Percentiles rank a stretch among this genome's conserved stretches.
Evolutionary conservation across 331 rosid genomes (phyloP).

Genomic region (Malus hybrid): DNA sequence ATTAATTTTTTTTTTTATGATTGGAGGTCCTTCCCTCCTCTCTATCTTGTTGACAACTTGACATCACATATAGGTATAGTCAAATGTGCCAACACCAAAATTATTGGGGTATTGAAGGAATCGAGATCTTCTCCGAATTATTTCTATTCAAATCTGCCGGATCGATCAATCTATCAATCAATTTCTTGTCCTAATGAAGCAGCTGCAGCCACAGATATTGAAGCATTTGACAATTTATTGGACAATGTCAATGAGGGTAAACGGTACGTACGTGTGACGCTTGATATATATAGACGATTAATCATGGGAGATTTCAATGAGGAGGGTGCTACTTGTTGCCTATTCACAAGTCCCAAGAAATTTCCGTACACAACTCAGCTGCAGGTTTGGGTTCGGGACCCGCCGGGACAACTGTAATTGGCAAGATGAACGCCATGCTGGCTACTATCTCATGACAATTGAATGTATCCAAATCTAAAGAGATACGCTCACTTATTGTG

Average conservation of each 20-base stretch:
- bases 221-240: neutral
- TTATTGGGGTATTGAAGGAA: neutral
- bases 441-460: slow-evolving; percentile 1
- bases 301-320: neutral
- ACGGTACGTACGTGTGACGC: neutral
- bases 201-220: neutral
- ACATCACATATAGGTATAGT: neutral
- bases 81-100: neutral
- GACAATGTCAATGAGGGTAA: neutral
- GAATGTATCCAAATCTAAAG: slow-evolving; percentile 3
- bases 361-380: slow-evolving; percentile 12
- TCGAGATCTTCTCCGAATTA: neutral
- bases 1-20: neutral
- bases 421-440: slow-evolving; percentile 8
- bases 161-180: too few species aligned
- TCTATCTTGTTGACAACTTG: neutral
- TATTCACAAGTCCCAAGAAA: neutral
- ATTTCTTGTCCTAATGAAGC: neutral
- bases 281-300: neutral
- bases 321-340: neutral
- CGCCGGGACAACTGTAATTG: slow-evolving; percentile 24
- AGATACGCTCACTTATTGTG: neutral
- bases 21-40: neutral
- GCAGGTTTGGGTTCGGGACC: slow-evolving; percentile 29
- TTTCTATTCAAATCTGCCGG: too few species aligned